Base-by-base conservation (phyloP, 352 stramenopile species). In the Phytopythium kandeliae region DNA sequence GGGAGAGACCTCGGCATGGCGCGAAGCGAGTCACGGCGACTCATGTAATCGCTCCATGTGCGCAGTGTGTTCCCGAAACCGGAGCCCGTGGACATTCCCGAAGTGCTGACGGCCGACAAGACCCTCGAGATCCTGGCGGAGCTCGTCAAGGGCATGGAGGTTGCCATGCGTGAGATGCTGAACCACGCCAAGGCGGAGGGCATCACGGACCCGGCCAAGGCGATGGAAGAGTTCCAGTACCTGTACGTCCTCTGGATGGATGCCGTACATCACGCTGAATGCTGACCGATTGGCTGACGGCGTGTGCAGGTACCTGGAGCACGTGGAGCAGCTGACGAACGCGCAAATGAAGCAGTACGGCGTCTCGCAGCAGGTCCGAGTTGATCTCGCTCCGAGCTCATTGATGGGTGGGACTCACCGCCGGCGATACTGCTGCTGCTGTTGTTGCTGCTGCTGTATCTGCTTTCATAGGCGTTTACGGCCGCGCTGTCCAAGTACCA, bases 131-230 rank as follows among this genome's bases (percentile, higher is more conserved):
- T 94, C 53, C 57, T 94, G 43, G 55, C 67, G 21, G 51, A 71
- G 48, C 72, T 94, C 42, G 73, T 89, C 36, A 71, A 74, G 48
- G 75, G 67, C 31, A 91, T 92, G 78, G 79, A 89, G 58, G 69
- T 70, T 45, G 83, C 83, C n/a, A 87, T 92, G 77, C 54, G 57
- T 24, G 80, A 89, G 38, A 89, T 86, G 72, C 70, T 94, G 50
- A 51, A 57, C 6, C 77, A 94, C 43, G 83, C 83, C 19, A 66
- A 71, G 37, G 56, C 62, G 33, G 78, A 91, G 28, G 83, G 83
- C 17, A 90, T 94, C 46, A 86, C 70, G 40, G 77, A 93, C 54
- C 66, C 63, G 2, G 48, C 52, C 40, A 75, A 83, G 45, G 80
- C 79, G 19, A 85, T 91, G 77, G 69, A 88, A 35, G 80, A 89